Conservation (phyloP, 768 basidiomycete genomes). For the Scleroderma bovista region DNA sequence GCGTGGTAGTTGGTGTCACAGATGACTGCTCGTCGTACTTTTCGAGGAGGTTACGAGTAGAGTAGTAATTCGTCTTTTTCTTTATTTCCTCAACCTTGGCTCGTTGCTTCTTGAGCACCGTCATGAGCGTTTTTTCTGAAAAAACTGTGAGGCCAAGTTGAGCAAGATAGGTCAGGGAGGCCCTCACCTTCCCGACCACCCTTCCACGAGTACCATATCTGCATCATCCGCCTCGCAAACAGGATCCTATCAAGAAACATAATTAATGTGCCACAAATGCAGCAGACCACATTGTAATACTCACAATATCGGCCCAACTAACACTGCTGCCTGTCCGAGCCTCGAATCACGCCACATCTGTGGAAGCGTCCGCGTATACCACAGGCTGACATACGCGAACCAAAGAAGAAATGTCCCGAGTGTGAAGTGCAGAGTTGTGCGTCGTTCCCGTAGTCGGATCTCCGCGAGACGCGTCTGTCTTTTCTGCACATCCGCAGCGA, state of each 20-base stretch:
- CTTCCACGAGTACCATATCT: slow-evolving; percentile 77
- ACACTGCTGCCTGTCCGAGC: slow-evolving; percentile 43
- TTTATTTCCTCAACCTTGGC: slow-evolving; percentile 92
- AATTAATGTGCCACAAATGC: background rate
- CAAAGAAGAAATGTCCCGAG: slow-evolving; percentile 72
- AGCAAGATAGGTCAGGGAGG: no score
- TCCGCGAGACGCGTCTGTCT: slow-evolving; percentile 72
- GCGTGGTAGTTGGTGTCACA: slow-evolving; percentile 23
- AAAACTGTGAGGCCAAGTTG: no score
- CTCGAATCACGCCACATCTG: slow-evolving; percentile 19
- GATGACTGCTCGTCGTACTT: slow-evolving; percentile 69
- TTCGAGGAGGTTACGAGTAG: slow-evolving; percentile 84
- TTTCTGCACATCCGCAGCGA: slow-evolving; percentile 66
- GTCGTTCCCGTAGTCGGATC: slow-evolving; percentile 79
- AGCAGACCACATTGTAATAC: slow-evolving; percentile 25
- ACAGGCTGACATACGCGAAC: slow-evolving; percentile 65
- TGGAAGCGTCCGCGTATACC: slow-evolving; percentile 63
- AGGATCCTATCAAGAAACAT: slow-evolving; percentile 44
- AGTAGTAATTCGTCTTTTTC: slow-evolving; percentile 95
- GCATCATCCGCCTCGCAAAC: slow-evolving; percentile 74
- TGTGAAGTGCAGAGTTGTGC: slow-evolving; percentile 71
- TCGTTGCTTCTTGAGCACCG: slow-evolving; percentile 71
- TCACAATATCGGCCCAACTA: slow-evolving; percentile 75
- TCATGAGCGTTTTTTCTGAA: slow-evolving; percentile 74
- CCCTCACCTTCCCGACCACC: slow-evolving; percentile 71